A percentile compares a stretch with the other conserved stretches of the same genome.
Evolutionary conservation across 2,329 filamentous ascomycete genomes (phyloP).

Genomic region (Plenodomus lindquistii): DNA sequence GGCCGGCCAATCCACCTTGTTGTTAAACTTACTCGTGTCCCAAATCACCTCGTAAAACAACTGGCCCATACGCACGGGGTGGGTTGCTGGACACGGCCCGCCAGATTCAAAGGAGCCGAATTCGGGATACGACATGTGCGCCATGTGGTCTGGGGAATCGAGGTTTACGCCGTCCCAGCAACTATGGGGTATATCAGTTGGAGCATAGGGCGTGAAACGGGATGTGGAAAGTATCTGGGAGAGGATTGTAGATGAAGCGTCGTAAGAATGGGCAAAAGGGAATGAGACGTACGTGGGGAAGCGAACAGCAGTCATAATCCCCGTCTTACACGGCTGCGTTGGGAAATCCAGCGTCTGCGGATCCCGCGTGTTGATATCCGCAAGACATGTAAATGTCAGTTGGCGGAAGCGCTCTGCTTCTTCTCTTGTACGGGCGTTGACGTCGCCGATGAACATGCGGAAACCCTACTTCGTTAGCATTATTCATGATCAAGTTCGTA

Average conservation of each 20-base stretch:
- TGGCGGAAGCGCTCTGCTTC: slow-evolving; percentile 46
- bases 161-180: slow-evolving; percentile 32
- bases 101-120: slow-evolving; percentile 14
- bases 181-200: slow-evolving; percentile 1
- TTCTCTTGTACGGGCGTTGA: slow-evolving; percentile 22
- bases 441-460: slow-evolving; percentile 16
- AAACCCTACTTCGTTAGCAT: slow-evolving; percentile 21
- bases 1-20: slow-evolving; percentile 24
- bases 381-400: slow-evolving; percentile 51
- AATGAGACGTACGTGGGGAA: slow-evolving; percentile 47
- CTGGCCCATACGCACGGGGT: slow-evolving; percentile 47
- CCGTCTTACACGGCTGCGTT: slow-evolving; percentile 43
- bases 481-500: slow-evolving; percentile 33
- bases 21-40: slow-evolving; percentile 42
- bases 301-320: slow-evolving; percentile 51
- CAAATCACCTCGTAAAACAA: slow-evolving; percentile 36
- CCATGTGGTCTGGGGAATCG: slow-evolving; percentile 30
- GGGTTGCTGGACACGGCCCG: slow-evolving; percentile 50
- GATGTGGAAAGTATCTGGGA: neutral
- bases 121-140: slow-evolving; percentile 27
- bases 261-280: slow-evolving; percentile 26
- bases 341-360: slow-evolving; percentile 41
- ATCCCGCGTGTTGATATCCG: slow-evolving; percentile 44
- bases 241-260: neutral
- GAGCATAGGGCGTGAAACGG: neutral